Base-by-base conservation (phyloP, 2,329 filamentous ascomycete genomes). In the Diaporthe vexans region DNA sequence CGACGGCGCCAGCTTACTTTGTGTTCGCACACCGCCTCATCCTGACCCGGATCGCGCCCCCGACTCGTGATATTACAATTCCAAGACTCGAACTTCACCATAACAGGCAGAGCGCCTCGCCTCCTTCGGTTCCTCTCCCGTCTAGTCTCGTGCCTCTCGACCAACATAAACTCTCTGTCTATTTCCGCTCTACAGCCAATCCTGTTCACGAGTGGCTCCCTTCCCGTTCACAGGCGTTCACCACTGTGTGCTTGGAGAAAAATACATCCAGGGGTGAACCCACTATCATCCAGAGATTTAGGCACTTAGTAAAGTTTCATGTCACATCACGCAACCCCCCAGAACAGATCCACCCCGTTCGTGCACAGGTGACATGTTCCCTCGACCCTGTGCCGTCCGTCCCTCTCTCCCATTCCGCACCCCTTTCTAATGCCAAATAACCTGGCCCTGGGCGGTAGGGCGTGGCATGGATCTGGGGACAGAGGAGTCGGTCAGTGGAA, bases 231-330 rank as follows among this genome's bases (percentile, higher is more conserved):
- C 15, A n/a, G 70, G 24, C 48, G 26, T 51, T 72, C 70, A 29
- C 24, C 24, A 26, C 24, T 13, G 51, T 15, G 24, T 40, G 40
- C 17, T 46, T 13, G 2, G 21, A 67, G 40, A 26, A 67, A 68
- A 21, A 7, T 29, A 63, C 48, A 68, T 54, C 40, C 73, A 58
- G 75, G 73, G 71, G 58, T 69, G 37, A 54, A 73, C 58, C 57
- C 57, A 67, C 71, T 43, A 72, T 33, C 19, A 51, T 21, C 58
- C n/a, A 52, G n/a, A 52, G 40, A 59, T 43, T 67, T 72, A 65
- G 58, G n/a, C 43, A 48, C 40, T 72, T 72, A 72, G 46, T 63
- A 72, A 65, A 67, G 71, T 72, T 72, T 72, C 71, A 72, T 26
- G 58, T 52, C 58, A 40, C 48, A 72, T 72, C 71, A 72, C 51